Percentiles rank a stretch among this genome's conserved stretches.
Evolutionary conservation across 2,329 filamentous ascomycete species (phyloP).

Genomic region (Microsporum audouinii): DNA sequence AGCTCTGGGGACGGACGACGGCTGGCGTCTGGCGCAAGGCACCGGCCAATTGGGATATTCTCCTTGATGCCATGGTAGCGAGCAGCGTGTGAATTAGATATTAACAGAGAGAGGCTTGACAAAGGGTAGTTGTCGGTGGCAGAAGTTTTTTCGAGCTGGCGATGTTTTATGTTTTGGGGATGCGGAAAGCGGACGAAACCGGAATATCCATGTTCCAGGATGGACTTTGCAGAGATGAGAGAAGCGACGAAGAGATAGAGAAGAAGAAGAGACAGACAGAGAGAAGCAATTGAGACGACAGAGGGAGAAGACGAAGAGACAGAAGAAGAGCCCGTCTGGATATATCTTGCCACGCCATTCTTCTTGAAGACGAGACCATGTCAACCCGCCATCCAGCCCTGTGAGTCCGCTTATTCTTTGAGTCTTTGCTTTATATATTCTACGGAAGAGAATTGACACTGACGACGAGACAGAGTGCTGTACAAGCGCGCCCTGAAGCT

Average conservation of each 20-base stretch:
- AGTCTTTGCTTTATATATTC: not conserved
- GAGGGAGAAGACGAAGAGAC: not conserved
- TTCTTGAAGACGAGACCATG: conserved; percentile 3
- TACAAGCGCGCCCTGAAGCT: conserved; percentile 91
- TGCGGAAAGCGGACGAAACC: not conserved
- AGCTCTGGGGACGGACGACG: not conserved
- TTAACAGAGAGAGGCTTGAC: not conserved
- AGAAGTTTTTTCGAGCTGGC: not conserved
- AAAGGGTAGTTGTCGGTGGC: not conserved
- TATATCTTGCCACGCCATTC: not conserved
- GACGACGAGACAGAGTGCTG: conserved; percentile 44
- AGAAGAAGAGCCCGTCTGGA: not conserved
- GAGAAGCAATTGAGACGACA: not conserved
- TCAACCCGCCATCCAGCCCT: conserved; percentile 23
- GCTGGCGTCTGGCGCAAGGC: not conserved
- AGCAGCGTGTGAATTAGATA: not conserved
- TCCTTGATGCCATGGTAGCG: not conserved
- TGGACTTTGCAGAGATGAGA: not conserved
- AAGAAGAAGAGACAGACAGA: not conserved
- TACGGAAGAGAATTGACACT: not conserved
- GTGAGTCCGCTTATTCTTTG: conserved; percentile 22
- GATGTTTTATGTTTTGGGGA: conserved; percentile 1
- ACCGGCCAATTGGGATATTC: conserved; percentile 1
- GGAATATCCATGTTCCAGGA: conserved; percentile 5
- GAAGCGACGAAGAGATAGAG: not conserved